Evolutionary conservation across 345 rosid genomes (phyloP), one percentile per base, ranked within the genome.

Genomic region (Lumnitzera racemosa): DNA sequence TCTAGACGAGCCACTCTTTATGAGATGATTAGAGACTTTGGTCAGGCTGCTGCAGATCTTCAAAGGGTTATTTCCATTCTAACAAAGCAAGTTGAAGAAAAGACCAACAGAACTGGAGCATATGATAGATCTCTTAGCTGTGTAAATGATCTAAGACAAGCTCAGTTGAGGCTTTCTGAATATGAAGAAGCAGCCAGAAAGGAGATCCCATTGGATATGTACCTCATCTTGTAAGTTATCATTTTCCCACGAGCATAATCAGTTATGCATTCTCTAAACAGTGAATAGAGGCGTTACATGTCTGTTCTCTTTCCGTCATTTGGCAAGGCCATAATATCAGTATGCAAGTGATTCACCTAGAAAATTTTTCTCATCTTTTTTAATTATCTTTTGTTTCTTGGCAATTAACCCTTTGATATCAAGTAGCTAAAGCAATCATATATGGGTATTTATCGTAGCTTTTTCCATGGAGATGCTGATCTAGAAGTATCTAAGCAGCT

Each of bases 21-120:
- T 65, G 97, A 88, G 84, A 86, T 80, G 89, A 82, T 90, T 63
- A 88, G 95, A 75, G 92, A 88, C 69, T 90, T 79, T 81, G 92
- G 81, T 49, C 89, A 81, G 80, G 95, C 99, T 53, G 83, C 92
- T 51, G 75, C 56, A 65, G 95, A 94, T 77, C 84, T 88, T 69
- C 79, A 70, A 73, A 81, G 90, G 70, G 77, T 86, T 64, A 57
- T 81, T 67, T 57, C 80, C 66, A 68, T 76, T 72, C 80, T 82
- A 46, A 69, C 73, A 56, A 83, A 80, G 80, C 96, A 83, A 75
- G 63, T 71, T 60, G 95, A 88, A 69, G 84, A 68, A 65, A 83
- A 80, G 70, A 69, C 60, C 47, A 61, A 50, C 53, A 78, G 72
- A 54, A 73, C 62, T 56, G 86, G 81, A 69, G 61, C 58, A 14